Percentiles rank a stretch among this genome's conserved stretches.
Conservation (phyloP, 768 basidiomycete genomes). For the Panaeolus cyanescens region DNA sequence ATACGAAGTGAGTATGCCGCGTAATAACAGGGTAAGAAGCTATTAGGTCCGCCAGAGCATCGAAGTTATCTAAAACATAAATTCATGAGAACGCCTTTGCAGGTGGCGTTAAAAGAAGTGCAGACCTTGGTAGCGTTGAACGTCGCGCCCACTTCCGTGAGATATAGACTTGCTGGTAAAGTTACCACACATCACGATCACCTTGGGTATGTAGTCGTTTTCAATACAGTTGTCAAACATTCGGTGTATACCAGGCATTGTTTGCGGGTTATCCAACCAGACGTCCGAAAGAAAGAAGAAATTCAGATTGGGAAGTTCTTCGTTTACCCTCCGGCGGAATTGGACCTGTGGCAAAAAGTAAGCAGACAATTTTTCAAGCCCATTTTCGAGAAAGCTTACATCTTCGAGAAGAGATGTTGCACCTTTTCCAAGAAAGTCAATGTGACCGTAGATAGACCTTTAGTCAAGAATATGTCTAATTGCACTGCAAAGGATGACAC, state of each 20-base stretch:
- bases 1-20: slow-evolving; percentile 83
- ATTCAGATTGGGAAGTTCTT: slow-evolving; percentile 74
- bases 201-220: slow-evolving; percentile 82
- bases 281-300: slow-evolving; percentile 97
- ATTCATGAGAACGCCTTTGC: neutral
- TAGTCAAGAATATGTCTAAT: slow-evolving; percentile 12
- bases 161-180: slow-evolving; percentile 84
- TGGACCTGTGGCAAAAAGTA: slow-evolving; percentile 48
- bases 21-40: slow-evolving; percentile 77
- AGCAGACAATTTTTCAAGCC: neutral
- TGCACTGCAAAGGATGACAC: neutral
- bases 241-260: slow-evolving; percentile 74
- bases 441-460: slow-evolving; percentile 93
- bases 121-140: slow-evolving; percentile 84
- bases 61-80: slow-evolving; percentile 71
- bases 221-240: slow-evolving; percentile 92
- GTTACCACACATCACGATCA: slow-evolving; percentile 93
- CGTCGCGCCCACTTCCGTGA: slow-evolving; percentile 75
- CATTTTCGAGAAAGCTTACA: slow-evolving; percentile 45
- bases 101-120: neutral
- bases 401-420: slow-evolving; percentile 90
- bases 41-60: slow-evolving; percentile 83
- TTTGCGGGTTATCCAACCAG: slow-evolving; percentile 89
- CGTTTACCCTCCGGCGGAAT: slow-evolving; percentile 60
- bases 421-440: slow-evolving; percentile 96